These are phyloP conservation scores for Mortierella sp. DNA, from an alignment of 371 early-diverging fungal genomes.

Conservation along the genomic window DNA sequence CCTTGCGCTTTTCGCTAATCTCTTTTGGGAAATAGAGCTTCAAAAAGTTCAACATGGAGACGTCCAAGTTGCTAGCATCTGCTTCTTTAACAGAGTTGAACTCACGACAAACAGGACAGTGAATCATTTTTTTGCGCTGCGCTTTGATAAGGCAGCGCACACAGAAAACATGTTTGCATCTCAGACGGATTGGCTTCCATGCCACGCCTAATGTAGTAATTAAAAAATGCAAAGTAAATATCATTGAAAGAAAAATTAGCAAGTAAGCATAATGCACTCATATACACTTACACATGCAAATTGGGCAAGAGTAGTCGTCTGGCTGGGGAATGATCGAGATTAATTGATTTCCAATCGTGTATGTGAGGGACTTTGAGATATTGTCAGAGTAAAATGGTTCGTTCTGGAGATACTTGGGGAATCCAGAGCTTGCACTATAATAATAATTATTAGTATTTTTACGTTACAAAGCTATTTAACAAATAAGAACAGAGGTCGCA, in stretches of 20 bases:
- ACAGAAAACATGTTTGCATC: slow-evolving; percentile 81
- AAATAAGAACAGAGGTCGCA: slow-evolving; percentile 15
- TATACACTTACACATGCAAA: slow-evolving; percentile 64
- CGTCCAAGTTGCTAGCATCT: slow-evolving; percentile 70
- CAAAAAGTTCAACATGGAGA: slow-evolving; percentile 73
- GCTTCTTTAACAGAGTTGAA: slow-evolving; percentile 69
- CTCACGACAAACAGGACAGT: slow-evolving; percentile 82
- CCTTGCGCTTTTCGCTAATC: slow-evolving; percentile 75
- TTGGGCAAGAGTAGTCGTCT: slow-evolving; percentile 77
- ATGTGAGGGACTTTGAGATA: slow-evolving; percentile 57
- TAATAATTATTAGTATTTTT: neutral
- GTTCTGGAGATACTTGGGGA: slow-evolving; percentile 59
- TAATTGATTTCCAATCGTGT: slow-evolving; percentile 44
- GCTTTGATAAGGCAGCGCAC: slow-evolving; percentile 83
- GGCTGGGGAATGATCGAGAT: slow-evolving; percentile 78
- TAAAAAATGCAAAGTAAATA: neutral
- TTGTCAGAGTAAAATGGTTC: slow-evolving; percentile 55
- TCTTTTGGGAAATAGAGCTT: slow-evolving; percentile 81
- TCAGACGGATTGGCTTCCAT: slow-evolving; percentile 82
- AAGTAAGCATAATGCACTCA: neutral
- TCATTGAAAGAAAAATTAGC: neutral
- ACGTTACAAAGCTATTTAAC: neutral
- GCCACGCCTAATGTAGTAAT: slow-evolving; percentile 59
- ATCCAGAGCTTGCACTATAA: slow-evolving; percentile 63
- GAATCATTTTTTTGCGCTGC: slow-evolving; percentile 67